Base-by-base conservation (phyloP, 2,329 filamentous ascomycete species). In the Pseudocercospora macadamiae region DNA sequence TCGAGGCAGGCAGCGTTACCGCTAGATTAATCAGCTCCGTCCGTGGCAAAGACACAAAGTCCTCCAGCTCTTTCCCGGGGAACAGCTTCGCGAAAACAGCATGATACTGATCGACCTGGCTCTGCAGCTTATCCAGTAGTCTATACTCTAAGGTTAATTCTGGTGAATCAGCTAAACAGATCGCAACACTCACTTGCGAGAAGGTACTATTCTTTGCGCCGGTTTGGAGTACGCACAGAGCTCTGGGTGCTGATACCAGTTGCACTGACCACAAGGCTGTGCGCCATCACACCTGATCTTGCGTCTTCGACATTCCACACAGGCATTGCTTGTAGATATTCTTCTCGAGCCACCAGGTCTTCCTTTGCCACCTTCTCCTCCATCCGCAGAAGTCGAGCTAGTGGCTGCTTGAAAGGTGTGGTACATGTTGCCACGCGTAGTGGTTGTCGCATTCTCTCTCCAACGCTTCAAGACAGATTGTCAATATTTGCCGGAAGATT, bases 271-370 rank as follows among this genome's bases (percentile, higher is more conserved):
- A 71, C 90, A 95, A 9, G 90, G 90, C 70, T 91, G 88, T 65
- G 88, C 84, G 55, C 90, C 90, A 76, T 93, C 89, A 71, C 90
- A 95, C 63, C 90, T 87, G 55, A 93, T 93, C 75, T 93, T 95
- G 62, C 90, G 84, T 66, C 90, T 83, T 70, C 91, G 87, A 76
- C 90, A 91, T 68, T 90, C 88, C 48, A 89, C 86, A 72, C 89
- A 91, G 34, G 89, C 89, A 69, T 89, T 80, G 67, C 73, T 79
- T 3, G 78, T 80, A 3, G 78, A 79, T 45, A 80, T 80, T 4
- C 78, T 73, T 32, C 77, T 69, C 19, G 77, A 77, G 37, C 72
- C 75, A 19, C 71, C 66, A 71, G 73, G 54, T 68, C 66, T 55
- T 70, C 71, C 44, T 64, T 76, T 78, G 44, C 70, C 61, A 28